Conservation (phyloP, 805 yeast genomes). For the Kuraishia piskuri region DNA sequence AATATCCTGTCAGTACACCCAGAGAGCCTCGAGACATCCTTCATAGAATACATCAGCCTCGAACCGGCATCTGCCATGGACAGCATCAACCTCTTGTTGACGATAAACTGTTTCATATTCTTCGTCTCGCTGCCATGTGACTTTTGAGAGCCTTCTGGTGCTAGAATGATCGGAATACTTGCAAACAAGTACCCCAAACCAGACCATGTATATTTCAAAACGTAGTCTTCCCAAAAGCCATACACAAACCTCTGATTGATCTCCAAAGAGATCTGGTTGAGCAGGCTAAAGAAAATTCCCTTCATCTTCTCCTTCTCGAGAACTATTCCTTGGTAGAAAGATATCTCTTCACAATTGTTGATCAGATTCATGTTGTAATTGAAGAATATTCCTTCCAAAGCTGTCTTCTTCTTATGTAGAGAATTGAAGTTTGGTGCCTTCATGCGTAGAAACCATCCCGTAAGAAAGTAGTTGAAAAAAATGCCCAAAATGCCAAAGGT, state of each 20-base stretch:
- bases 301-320: constrained; percentile 65
- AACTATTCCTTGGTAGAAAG: constrained; percentile 82
- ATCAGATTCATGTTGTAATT: constrained; percentile 80
- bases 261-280: constrained; percentile 22
- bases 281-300: constrained; percentile 47
- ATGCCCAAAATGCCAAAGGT: constrained; percentile 80
- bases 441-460: constrained; percentile 65
- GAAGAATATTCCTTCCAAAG: constrained; percentile 82
- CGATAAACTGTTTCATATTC: constrained; percentile 81
- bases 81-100: constrained; percentile 83
- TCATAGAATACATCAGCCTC: constrained; percentile 87
- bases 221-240: constrained; percentile 73
- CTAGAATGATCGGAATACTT: constrained; percentile 77
- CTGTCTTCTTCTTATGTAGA: constrained; percentile 62
- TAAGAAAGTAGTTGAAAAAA: constrained; percentile 67
- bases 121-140: constrained; percentile 31
- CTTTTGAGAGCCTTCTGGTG: constrained; percentile 16
- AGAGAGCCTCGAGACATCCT: constrained; percentile 83
- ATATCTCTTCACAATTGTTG: constrained; percentile 87
- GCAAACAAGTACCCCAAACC: constrained; percentile 91
- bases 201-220: constrained; percentile 89
- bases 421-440: constrained; percentile 83
- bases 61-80: constrained; percentile 94
- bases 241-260: constrained; percentile 58
- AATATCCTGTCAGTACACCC: constrained; percentile 88